Evolutionary conservation across 2,329 filamentous ascomycete genomes (phyloP).

Genomic region (Aureobasidium zeae): DNA sequence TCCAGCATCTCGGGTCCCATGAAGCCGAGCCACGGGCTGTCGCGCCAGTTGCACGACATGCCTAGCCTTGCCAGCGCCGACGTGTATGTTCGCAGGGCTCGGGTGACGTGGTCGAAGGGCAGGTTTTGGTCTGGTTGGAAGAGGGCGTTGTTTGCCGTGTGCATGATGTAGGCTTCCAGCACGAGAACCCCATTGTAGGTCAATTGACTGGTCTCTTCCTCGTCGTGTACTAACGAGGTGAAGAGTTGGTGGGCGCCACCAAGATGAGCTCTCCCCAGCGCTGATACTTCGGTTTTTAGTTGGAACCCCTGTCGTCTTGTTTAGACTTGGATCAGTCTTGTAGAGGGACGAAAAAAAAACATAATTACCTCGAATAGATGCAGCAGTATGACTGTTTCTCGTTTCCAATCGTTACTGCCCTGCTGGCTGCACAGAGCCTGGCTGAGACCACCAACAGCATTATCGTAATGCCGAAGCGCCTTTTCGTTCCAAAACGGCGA

Average conservation of each 20-base stretch:
- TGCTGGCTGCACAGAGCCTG: background rate
- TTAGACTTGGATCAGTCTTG: too few species aligned
- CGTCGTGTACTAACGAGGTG: background rate
- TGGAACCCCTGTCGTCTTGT: constrained; percentile 10
- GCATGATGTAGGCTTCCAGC: constrained; percentile 21
- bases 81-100: background rate
- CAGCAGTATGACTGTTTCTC: constrained; percentile 18
- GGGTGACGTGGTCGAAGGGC: constrained; percentile 13
- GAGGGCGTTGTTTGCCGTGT: constrained; percentile 18
- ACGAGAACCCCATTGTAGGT: constrained; percentile 18
- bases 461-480: constrained; percentile 19
- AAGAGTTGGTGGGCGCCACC: constrained; percentile 18
- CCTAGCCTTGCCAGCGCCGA: constrained; percentile 1
- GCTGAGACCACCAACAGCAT: constrained; percentile 15
- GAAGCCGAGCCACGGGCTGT: constrained; percentile 15
- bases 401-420: constrained; percentile 15
- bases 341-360: too few species aligned
- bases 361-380: constrained; percentile 18
- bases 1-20: constrained; percentile 4
- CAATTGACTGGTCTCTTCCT: background rate
- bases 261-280: constrained; percentile 15
- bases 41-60: background rate
- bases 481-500: constrained; percentile 14
- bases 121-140: constrained; percentile 17
- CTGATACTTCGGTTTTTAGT: constrained; percentile 7